phyloP scores from a whole-genome alignment of 2,329 filamentous ascomycete species.

The Madurella fahalii region DNA sequence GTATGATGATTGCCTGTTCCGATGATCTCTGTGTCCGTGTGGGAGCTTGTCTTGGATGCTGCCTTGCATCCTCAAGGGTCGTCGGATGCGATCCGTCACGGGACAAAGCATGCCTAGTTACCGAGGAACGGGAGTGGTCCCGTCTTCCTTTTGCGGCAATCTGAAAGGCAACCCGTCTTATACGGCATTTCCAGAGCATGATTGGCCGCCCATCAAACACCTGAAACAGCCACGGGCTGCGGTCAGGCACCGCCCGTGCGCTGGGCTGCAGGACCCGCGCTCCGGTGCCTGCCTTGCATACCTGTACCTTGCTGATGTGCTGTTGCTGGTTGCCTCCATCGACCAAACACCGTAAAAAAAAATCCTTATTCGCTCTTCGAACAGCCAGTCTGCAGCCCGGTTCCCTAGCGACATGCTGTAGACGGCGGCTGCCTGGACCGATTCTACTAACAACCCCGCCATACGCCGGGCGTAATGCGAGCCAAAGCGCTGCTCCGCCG shows the following conservation, averaged over 20 bases:
- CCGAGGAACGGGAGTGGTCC: too few relatives aligned
- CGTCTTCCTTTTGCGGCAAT: neutral
- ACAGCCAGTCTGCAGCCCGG: too few relatives aligned
- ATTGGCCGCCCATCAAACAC: slow-evolving; percentile 1
- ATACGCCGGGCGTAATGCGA: neutral
- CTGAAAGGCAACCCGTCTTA: neutral
- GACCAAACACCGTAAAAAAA: too few relatives aligned
- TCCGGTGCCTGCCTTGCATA: too few relatives aligned
- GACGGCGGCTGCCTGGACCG: neutral
- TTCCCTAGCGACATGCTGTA: neutral
- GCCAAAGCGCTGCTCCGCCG: neutral
- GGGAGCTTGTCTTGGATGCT: neutral
- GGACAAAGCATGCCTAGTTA: too few relatives aligned
- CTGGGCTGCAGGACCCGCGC: neutral
- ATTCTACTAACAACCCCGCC: neutral
- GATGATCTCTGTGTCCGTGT: neutral
- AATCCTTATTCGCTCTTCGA: too few relatives aligned
- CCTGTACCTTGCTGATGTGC: too few relatives aligned
- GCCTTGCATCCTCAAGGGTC: too few relatives aligned
- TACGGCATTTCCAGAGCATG: neutral
- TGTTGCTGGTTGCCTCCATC: too few relatives aligned
- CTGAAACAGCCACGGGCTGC: slow-evolving; percentile 1
- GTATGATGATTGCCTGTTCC: neutral
- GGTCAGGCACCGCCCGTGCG: neutral
- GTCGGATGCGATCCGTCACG: too few relatives aligned